phyloP scores from a whole-genome alignment of 2,329 filamentous ascomycete species.

The Thelonectria rubi region DNA sequence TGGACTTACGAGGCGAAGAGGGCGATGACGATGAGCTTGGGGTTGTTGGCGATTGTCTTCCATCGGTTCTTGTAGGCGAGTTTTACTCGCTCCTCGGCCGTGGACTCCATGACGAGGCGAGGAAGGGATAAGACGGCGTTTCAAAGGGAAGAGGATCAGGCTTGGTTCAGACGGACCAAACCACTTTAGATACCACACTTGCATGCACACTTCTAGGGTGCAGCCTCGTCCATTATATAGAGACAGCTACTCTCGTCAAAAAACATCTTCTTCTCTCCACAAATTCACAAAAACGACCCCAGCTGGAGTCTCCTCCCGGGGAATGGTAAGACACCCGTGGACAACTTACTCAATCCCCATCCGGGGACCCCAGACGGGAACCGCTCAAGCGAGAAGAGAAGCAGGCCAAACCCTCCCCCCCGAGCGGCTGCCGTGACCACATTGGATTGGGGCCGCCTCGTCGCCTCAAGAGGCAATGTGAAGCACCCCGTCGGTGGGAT shows the following conservation, averaged over 20 bases:
- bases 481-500: slow-evolving; percentile 24
- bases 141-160: not conserved
- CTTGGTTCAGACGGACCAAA: not conserved
- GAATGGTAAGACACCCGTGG: not conserved
- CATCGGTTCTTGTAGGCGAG: slow-evolving; percentile 39
- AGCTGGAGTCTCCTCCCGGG: slow-evolving; percentile 10
- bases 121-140: not conserved
- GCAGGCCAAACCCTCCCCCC: not conserved
- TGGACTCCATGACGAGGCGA: slow-evolving; percentile 29
- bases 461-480: slow-evolving; percentile 25
- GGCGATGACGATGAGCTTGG: slow-evolving; percentile 37
- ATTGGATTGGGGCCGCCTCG: slow-evolving; percentile 10
- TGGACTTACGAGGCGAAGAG: slow-evolving; percentile 40
- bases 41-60: slow-evolving; percentile 37
- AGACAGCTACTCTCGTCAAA: not conserved
- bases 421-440: slow-evolving; percentile 25
- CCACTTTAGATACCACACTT: not conserved
- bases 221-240: slow-evolving; percentile 19
- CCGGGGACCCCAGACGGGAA: slow-evolving; percentile 38
- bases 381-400: slow-evolving; percentile 1
- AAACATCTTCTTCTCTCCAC: not conserved
- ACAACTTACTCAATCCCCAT: slow-evolving; percentile 18
- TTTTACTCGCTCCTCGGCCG: slow-evolving; percentile 29
- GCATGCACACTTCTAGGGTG: not conserved
- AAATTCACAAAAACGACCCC: slow-evolving; percentile 14